Evolutionary conservation across 768 basidiomycete species (phyloP).

Genomic region (Cytidiella melzeri): DNA sequence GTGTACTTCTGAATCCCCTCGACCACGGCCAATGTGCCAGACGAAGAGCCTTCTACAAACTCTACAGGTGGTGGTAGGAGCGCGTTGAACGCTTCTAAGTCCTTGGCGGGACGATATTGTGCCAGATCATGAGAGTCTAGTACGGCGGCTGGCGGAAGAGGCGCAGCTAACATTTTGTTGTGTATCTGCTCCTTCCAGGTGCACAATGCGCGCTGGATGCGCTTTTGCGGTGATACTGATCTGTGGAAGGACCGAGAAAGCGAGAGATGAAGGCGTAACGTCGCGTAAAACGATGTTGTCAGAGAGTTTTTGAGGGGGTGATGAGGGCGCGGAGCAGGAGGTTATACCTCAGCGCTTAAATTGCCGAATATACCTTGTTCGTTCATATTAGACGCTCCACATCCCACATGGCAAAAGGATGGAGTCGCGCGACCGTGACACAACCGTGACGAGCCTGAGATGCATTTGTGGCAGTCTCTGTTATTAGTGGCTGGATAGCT

Average conservation of each 20-base stretch:
- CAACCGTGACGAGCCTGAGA: too few species aligned
- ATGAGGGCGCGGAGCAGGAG: neutral
- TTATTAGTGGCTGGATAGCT: too few species aligned
- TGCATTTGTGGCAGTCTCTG: too few species aligned
- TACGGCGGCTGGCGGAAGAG: constrained; percentile 47
- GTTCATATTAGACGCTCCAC: too few species aligned
- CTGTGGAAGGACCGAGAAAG: neutral
- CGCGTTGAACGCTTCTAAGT: constrained; percentile 69
- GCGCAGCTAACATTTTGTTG: constrained; percentile 59
- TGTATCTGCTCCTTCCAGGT: neutral
- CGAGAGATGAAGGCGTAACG: neutral
- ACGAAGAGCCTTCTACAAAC: constrained; percentile 80
- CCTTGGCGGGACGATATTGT: constrained; percentile 61
- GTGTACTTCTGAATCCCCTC: constrained; percentile 80
- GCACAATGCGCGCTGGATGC: neutral
- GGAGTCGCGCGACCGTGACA: too few species aligned
- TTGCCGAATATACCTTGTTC: too few species aligned
- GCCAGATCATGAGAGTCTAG: constrained; percentile 52
- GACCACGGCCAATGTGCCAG: constrained; percentile 61
- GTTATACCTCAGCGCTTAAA: too few species aligned
- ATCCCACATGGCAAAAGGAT: too few species aligned
- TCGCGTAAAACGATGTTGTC: neutral
- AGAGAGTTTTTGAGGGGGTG: neutral
- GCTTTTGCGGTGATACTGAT: neutral
- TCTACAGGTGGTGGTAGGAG: constrained; percentile 78